Percentiles rank a stretch among this genome's conserved stretches.
Conservation (phyloP, 441 rosid genomes). For the Daphne laureola region DNA sequence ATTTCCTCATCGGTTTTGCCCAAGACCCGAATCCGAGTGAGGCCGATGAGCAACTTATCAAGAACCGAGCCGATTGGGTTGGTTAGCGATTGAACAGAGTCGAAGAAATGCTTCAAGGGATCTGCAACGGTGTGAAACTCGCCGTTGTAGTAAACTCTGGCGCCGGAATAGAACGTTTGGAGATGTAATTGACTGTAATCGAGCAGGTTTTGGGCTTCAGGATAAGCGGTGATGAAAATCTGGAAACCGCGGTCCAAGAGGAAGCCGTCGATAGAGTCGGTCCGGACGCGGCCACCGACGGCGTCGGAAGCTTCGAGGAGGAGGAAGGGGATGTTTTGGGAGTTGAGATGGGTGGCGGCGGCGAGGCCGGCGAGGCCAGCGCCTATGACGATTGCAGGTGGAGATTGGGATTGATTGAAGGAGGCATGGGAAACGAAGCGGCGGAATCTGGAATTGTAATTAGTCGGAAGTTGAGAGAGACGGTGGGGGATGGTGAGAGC, state of each 20-base stretch:
- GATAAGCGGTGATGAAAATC: constrained; percentile 86
- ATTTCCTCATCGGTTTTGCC: constrained; percentile 50
- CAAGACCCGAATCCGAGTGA: constrained; percentile 47
- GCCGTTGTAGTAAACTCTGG: constrained; percentile 52
- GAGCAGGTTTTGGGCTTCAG: constrained; percentile 73
- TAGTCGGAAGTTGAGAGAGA: constrained; percentile 16
- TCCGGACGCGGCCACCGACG: constrained; percentile 85
- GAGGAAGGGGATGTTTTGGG: constrained; percentile 52
- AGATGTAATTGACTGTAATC: constrained; percentile 47
- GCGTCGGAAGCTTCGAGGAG: constrained; percentile 76
- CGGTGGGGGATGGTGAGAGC: constrained; percentile 22
- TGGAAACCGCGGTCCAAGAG: constrained; percentile 90
- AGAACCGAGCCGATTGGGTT: constrained; percentile 73
- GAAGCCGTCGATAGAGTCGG: constrained; percentile 69
- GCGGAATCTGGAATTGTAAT: constrained; percentile 6
- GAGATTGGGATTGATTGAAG: constrained; percentile 14
- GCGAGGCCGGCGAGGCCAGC: constrained; percentile 90
- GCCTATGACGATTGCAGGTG: constrained; percentile 51
- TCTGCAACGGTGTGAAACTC: constrained; percentile 76
- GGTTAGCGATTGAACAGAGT: constrained; percentile 45
- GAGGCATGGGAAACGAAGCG: constrained; percentile 16
- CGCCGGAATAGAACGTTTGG: constrained; percentile 71
- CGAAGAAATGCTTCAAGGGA: constrained; percentile 69
- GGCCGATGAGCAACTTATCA: constrained; percentile 69
- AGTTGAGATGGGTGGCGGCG: constrained; percentile 59